These are phyloP conservation scores for Boletus rufocinnamomeus DNA, from an alignment of 768 basidiomycete species.

Conservation along the genomic window DNA sequence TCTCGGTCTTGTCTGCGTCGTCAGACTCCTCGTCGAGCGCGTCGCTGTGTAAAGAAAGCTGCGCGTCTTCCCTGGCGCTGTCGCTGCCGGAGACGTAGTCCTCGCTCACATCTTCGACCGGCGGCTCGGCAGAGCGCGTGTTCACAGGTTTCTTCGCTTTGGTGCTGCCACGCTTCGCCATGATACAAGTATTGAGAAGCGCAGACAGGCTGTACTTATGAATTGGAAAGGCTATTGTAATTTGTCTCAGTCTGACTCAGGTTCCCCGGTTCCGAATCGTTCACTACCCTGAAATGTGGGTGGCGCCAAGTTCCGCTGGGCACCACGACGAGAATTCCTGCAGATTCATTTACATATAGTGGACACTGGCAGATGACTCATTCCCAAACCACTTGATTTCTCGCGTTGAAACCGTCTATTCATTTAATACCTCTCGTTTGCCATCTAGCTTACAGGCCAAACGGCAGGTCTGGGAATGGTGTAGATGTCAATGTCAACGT, in stretches of 20 bases:
- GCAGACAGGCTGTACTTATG: not conserved
- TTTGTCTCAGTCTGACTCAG: constrained; percentile 1
- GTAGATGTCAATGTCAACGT: too few relatives aligned
- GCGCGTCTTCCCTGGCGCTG: constrained; percentile 17
- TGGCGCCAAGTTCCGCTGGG: too few relatives aligned
- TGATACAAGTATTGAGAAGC: constrained; percentile 1
- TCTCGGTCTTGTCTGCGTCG: constrained; percentile 6
- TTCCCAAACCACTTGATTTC: too few relatives aligned
- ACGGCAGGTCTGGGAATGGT: too few relatives aligned
- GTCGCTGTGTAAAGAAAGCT: constrained; percentile 41
- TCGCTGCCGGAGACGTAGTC: constrained; percentile 15
- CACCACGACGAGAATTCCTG: too few relatives aligned
- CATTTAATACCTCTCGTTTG: too few relatives aligned
- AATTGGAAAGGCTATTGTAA: not conserved
- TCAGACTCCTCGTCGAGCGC: constrained; percentile 46
- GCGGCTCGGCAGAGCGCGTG: constrained; percentile 4
- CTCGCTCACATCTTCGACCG: constrained; percentile 14
- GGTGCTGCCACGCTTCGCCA: constrained; percentile 20
- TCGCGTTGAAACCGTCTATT: too few relatives aligned
- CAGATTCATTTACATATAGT: too few relatives aligned
- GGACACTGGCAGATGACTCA: too few relatives aligned
- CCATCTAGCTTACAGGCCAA: too few relatives aligned
- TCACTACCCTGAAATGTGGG: too few relatives aligned
- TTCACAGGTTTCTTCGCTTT: constrained; percentile 7
- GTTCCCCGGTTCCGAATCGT: too few relatives aligned